Evolutionary conservation across 352 stramenopile genomes (phyloP).

Genomic region (Thraustochytrium sp.): DNA sequence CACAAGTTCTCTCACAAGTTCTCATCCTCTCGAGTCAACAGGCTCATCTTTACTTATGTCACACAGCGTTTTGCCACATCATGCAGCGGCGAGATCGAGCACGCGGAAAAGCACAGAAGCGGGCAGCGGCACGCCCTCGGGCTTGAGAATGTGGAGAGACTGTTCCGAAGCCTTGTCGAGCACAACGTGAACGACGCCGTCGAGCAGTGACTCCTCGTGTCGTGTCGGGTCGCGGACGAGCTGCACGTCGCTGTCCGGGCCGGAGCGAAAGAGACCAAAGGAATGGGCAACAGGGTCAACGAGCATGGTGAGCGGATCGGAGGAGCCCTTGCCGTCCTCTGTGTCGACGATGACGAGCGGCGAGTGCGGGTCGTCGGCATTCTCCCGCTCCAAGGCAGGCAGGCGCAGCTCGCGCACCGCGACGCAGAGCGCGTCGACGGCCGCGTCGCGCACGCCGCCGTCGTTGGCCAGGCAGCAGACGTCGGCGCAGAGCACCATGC

Average conservation of each 20-base stretch:
- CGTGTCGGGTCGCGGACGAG: not conserved
- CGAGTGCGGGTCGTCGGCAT: not conserved
- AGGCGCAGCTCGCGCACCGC: not conserved
- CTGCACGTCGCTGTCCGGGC: not conserved
- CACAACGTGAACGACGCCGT: not conserved
- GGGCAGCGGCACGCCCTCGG: not conserved
- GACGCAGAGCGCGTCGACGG: not conserved
- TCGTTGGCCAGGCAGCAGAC: not conserved
- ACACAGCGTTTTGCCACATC: too few species aligned
- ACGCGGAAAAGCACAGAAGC: not conserved
- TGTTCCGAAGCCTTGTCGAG: not conserved
- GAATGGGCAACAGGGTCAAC: not conserved
- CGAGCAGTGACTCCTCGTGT: not conserved
- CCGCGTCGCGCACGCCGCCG: not conserved
- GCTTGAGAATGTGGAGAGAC: not conserved
- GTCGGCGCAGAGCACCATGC: conserved; percentile 13
- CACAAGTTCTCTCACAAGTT: too few species aligned
- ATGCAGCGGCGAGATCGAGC: not conserved
- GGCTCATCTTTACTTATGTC: too few species aligned
- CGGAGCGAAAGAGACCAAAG: not conserved
- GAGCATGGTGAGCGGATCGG: not conserved
- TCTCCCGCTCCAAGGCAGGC: not conserved
- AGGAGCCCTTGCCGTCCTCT: not conserved
- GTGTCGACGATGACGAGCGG: not conserved
- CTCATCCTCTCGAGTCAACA: too few species aligned